Conservation (phyloP, 1,284 basidiomycete species). For the Ganoderma resinaceum region DNA sequence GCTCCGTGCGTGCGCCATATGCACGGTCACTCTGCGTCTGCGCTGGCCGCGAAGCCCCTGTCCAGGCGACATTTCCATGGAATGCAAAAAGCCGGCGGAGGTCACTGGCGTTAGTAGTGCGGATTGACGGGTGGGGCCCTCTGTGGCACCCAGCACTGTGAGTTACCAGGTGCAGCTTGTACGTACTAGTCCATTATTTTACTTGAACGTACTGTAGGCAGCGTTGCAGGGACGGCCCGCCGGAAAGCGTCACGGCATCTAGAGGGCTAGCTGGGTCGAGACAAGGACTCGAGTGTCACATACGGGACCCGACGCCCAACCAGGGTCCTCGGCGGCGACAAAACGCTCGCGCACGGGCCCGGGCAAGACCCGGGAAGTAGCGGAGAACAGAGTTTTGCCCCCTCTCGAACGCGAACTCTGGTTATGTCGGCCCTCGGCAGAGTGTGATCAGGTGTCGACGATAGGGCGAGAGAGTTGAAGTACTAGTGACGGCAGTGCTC, state of each 20-base stretch:
- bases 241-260: neutral
- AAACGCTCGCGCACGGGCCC: neutral
- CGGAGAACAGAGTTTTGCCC: neutral
- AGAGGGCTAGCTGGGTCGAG: neutral
- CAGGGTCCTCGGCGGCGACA: neutral
- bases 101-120: neutral
- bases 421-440: neutral
- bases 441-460: neutral
- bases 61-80: neutral
- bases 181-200: neutral
- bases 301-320: neutral
- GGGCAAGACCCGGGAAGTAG: neutral
- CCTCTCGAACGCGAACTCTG: neutral
- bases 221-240: neutral
- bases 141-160: neutral
- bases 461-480: neutral
- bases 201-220: neutral
- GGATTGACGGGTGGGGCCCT: neutral
- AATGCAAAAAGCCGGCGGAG: neutral
- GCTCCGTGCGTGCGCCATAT: neutral
- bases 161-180: neutral
- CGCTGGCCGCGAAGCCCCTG: neutral
- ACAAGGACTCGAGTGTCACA: neutral
- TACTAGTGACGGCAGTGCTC: slow-evolving; percentile 1
- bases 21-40: neutral